phyloP scores from a whole-genome alignment of 208 protist species.

The Leishmania turanica region DNA sequence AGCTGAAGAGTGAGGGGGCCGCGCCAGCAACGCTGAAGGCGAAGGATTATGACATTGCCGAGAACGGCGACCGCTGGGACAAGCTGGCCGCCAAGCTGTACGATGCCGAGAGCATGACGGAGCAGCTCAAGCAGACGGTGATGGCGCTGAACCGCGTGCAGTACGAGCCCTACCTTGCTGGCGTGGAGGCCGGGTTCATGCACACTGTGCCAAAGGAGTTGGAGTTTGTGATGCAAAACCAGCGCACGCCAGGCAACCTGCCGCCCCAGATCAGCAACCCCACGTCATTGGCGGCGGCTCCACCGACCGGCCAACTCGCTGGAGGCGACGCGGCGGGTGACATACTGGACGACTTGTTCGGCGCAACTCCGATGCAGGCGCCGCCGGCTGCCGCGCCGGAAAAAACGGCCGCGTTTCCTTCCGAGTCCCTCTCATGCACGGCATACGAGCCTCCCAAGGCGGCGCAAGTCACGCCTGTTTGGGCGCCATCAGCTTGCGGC shows the following conservation, averaged over 20 bases:
- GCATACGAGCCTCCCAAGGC: conserved; percentile 38
- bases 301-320: background rate
- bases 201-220: conserved; percentile 79
- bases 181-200: conserved; percentile 68
- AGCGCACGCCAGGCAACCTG: conserved; percentile 49
- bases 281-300: background rate
- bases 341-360: conserved; percentile 87
- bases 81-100: conserved; percentile 73
- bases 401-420: conserved; percentile 2
- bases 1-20: conserved; percentile 40
- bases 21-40: conserved; percentile 4
- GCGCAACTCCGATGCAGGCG: conserved; percentile 25
- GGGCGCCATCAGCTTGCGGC: conserved; percentile 21
- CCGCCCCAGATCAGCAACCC: conserved; percentile 31
- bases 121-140: conserved; percentile 69
- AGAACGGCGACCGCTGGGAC: conserved; percentile 76
- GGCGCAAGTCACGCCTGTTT: conserved; percentile 44
- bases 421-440: conserved; percentile 21
- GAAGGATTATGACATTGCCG: conserved; percentile 31
- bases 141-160: conserved; percentile 83
- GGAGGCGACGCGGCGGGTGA: conserved; percentile 27
- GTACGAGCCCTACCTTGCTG: conserved; percentile 83
- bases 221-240: conserved; percentile 77
- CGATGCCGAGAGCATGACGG: conserved; percentile 66
- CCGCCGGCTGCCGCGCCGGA: conserved; percentile 11